phyloP scores from a whole-genome alignment of 495 filamentous ascomycete species.

The Cryomyces antarcticus region DNA sequence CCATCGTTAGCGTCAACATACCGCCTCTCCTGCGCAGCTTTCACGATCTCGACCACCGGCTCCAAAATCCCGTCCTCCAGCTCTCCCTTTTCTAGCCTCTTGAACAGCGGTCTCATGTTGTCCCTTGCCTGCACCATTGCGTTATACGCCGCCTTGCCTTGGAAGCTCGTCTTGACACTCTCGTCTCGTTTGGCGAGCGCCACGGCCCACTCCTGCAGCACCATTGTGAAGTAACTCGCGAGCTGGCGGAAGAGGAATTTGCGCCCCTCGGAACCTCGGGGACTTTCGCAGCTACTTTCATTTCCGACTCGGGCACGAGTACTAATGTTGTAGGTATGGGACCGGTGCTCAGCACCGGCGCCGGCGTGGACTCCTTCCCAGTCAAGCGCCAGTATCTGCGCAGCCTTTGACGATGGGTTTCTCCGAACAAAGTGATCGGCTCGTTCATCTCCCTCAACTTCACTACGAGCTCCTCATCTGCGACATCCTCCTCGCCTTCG shows the following conservation, averaged over 20 bases:
- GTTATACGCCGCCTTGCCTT: conserved; percentile 53
- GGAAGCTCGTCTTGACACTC: conserved; percentile 47
- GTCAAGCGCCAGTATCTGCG: conserved; percentile 45
- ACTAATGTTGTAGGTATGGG: conserved; percentile 53
- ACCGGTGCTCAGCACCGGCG: conserved; percentile 27
- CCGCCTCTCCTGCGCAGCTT: conserved; percentile 66
- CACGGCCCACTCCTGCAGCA: conserved; percentile 68
- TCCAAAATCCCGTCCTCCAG: conserved; percentile 59
- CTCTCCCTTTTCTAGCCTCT: conserved; percentile 61
- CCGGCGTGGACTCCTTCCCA: conserved; percentile 22
- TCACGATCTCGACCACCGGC: conserved; percentile 83
- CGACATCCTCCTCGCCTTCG: conserved; percentile 42
- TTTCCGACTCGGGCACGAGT: conserved; percentile 61
- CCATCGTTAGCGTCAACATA: conserved; percentile 97
- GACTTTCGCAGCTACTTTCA: conserved; percentile 51
- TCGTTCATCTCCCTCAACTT: conserved; percentile 53
- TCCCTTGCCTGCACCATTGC: conserved; percentile 65
- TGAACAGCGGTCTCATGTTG: conserved; percentile 80
- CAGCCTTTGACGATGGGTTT: conserved; percentile 48
- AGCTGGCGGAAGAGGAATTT: conserved; percentile 67
- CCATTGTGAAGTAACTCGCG: conserved; percentile 81
- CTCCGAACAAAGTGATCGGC: conserved; percentile 62
- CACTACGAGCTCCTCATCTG: conserved; percentile 43
- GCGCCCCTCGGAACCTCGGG: conserved; percentile 29
- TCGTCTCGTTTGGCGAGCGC: conserved; percentile 48